Evolutionary conservation across 148 eudicot genomes (phyloP), one percentile per base, ranked within the genome.

Genomic region (Polygonum aviculare): DNA sequence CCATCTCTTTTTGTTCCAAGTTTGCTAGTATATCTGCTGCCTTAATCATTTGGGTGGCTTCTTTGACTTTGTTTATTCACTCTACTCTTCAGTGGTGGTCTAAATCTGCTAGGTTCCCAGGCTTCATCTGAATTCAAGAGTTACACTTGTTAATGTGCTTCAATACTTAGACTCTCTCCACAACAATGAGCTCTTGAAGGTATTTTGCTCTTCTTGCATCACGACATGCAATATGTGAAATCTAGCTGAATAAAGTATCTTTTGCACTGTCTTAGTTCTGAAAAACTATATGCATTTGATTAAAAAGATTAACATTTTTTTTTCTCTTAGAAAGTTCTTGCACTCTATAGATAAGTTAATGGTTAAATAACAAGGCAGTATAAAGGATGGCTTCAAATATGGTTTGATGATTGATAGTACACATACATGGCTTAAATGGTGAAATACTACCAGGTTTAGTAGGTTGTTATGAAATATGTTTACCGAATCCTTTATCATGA

Each of bases 141-240:
- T 74, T 80, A 75, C 79, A 82, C 80, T 78, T 76, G 69, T 77
- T 82, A 65, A 75, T 83, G 41, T 77, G 50, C 74, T 45, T 77
- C 74, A 26, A 78, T 77, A 72, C 85, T 69, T 35, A 60, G 45
- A 54, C 77, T 67, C 78, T 80, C 54, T 72, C 69, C 59, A 78
- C 81, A 73, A 79, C 75, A 76, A 74, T 79, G 80, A 74, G 85
- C 84, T 88, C 84, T 78, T 82, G 79, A 79, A 85, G 90, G 91
- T 88, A 84, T 78, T 51, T 83, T 49, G 36, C 67, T 65, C 70
- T 35, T 12, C 19, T 35, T 65, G 35, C n/a, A 65, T 14, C 57
- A 52, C n/a, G 18, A 52, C 57, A n/a, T 55, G 62, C 62, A 10
- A 10, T 49, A 2, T 55, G 31, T 55, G 19, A 19, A n/a, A n/a